Percentiles rank a stretch among this genome's conserved stretches.
phyloP scores from a whole-genome alignment of 768 basidiomycete genomes.

The Leccinellum albellum region DNA sequence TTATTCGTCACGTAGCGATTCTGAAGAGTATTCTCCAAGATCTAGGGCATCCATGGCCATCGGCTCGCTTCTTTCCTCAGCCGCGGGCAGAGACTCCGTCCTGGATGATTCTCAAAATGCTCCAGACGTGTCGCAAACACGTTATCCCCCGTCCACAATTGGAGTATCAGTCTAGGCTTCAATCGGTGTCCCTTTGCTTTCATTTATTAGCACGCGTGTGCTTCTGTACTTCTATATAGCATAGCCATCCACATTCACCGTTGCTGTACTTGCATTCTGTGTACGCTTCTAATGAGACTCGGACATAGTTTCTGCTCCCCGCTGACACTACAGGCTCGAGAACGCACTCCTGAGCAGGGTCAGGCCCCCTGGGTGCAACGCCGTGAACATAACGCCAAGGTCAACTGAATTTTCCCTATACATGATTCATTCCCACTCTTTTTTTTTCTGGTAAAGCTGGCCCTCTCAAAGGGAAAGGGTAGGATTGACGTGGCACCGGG shows the following conservation, averaged over 20 bases:
- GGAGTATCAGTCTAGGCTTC: conserved; percentile 22
- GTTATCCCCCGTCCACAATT: conserved; percentile 15
- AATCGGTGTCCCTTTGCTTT: conserved; percentile 1
- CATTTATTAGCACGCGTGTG: conserved; percentile 18
- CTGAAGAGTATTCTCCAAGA: conserved; percentile 66
- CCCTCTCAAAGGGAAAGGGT: conserved; percentile 15
- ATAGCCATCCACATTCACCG: conserved; percentile 17
- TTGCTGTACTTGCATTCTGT: conserved; percentile 18
- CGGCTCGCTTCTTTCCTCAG: conserved; percentile 62
- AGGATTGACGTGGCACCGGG: conserved; percentile 12
- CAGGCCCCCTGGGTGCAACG: conserved; percentile 3
- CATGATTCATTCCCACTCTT: conserved; percentile 3
- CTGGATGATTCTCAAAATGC: conserved; percentile 25
- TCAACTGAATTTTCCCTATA: conserved; percentile 7
- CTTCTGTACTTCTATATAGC: conserved; percentile 24
- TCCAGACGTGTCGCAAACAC: conserved; percentile 17
- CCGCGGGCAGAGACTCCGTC: conserved; percentile 28
- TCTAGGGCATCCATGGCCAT: conserved; percentile 78
- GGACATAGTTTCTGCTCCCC: neutral
- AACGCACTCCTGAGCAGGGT: conserved; percentile 8
- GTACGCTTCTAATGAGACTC: conserved; percentile 18
- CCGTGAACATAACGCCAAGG: conserved; percentile 1
- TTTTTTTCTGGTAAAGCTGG: conserved; percentile 1
- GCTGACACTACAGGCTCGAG: neutral
- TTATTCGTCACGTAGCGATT: conserved; percentile 65